Evolutionary conservation across 257 asterid species (phyloP), one percentile per base, ranked within the genome.

Genomic region (Mentha longifolia): DNA sequence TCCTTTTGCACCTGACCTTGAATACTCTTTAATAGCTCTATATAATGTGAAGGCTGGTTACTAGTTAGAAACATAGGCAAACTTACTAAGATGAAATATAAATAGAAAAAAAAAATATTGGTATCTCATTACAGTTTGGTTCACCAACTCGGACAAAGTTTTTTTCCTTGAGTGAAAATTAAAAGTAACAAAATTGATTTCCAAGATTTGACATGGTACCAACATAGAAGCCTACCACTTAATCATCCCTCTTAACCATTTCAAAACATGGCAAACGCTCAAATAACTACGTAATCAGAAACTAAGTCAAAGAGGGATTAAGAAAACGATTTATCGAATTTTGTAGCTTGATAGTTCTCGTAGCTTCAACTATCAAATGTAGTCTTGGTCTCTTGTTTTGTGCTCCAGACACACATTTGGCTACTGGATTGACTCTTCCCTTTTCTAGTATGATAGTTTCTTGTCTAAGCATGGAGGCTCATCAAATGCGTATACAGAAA

Each of bases 401-500:
- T 61, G 55, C 59, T 52, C 72, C 71, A 39, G n/a, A 20, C 37
- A 79, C 31, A 35, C 45, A 16, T 65, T 72, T 76, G 68, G 66
- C 22, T 66, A 45, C 73, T 69, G 65, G 73, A 78, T 77, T 85
- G 85, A 83, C 89, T 67, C 72, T 78, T 82, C 67, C 64, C 67
- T 76, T 78, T 80, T 77, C 75, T 85, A 95, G 99, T 95, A 95
- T 85, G 99, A 89, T 61, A 95, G 97, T 87, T 95, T 83, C 88
- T 83, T 95, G 89, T 92, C 99, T 69, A 89, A 92, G 88, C 99
- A 86, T 77, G 99, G 99, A 73, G 99, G 99, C 17, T 85, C 96
- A n/a, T 95, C 99, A 60, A 95, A 95, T 83, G 99, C 98, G 15
- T 92, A 89, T 82, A 95, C 99, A n/a, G 99, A 95, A 80, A 92